Percentiles rank a stretch among this genome's conserved stretches.
Evolutionary conservation across 2,329 filamentous ascomycete genomes (phyloP).

Genomic region (Penicillium decumbens): DNA sequence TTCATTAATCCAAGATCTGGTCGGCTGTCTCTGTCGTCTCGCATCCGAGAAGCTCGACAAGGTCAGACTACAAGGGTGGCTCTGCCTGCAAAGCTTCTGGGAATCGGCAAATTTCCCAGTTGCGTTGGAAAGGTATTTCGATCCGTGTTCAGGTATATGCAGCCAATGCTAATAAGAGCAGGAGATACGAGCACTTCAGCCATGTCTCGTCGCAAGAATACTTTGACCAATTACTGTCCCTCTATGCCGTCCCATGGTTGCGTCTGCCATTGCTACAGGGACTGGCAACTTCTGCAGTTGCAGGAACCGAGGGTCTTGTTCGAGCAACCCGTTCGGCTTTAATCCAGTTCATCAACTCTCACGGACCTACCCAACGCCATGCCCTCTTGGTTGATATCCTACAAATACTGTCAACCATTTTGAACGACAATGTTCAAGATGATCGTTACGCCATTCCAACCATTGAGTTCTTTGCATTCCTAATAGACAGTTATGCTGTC

Average conservation of each 20-base stretch:
- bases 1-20: constrained; percentile 23
- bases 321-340: constrained; percentile 42
- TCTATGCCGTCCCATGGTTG: constrained; percentile 37
- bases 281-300: constrained; percentile 43
- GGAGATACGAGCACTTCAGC: constrained; percentile 42
- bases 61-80: constrained; percentile 58
- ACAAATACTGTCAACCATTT: constrained; percentile 51
- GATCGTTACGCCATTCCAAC: constrained; percentile 71
- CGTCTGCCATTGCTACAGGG: constrained; percentile 41
- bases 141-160: no score
- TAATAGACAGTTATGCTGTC: constrained; percentile 59
- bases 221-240: constrained; percentile 39
- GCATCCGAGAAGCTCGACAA: constrained; percentile 87
- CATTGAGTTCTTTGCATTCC: constrained; percentile 70
- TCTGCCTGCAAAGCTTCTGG: constrained; percentile 42
- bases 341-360: constrained; percentile 32
- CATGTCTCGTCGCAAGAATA: constrained; percentile 44
- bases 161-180: constrained; percentile 21
- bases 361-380: constrained; percentile 26
- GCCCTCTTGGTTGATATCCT: constrained; percentile 47
- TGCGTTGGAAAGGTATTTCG: constrained; percentile 41
- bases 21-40: constrained; percentile 57
- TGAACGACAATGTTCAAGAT: constrained; percentile 51
- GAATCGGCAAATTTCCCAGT: constrained; percentile 31
- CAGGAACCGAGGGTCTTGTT: constrained; percentile 44